Evolutionary conservation across 208 protist species (phyloP).

Genomic region (Acanthamoeba sp.): DNA sequence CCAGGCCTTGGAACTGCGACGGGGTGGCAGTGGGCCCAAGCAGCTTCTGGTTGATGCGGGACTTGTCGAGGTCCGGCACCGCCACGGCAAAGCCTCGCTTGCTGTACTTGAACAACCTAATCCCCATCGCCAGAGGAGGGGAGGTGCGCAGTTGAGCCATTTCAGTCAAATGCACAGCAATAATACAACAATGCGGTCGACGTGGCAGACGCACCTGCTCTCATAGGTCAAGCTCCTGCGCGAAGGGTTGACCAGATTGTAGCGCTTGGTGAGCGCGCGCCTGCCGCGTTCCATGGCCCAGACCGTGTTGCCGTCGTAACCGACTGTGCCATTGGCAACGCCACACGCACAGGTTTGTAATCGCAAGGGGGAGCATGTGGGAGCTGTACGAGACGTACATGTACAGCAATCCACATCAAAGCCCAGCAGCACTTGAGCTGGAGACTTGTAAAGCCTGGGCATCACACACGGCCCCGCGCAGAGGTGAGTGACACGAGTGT

Average conservation of each 20-base stretch:
- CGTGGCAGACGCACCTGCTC: neutral
- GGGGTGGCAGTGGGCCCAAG: slow-evolving; percentile 17
- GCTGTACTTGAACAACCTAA: slow-evolving; percentile 86
- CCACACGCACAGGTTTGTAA: neutral
- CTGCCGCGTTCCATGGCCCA: slow-evolving; percentile 76
- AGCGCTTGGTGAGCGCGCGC: slow-evolving; percentile 61
- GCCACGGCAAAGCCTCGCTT: slow-evolving; percentile 41
- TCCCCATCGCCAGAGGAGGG: neutral
- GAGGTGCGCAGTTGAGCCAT: no score
- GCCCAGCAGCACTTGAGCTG: slow-evolving; percentile 84
- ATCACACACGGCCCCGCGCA: neutral
- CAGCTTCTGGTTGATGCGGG: slow-evolving; percentile 9
- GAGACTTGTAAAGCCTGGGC: slow-evolving; percentile 82
- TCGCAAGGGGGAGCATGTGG: neutral
- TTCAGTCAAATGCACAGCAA: neutral
- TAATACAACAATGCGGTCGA: neutral
- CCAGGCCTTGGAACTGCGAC: slow-evolving; percentile 66
- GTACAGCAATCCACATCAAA: slow-evolving; percentile 88
- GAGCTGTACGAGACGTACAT: no score
- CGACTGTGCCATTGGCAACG: slow-evolving; percentile 66
- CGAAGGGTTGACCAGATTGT: slow-evolving; percentile 81
- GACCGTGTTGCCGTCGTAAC: slow-evolving; percentile 83
- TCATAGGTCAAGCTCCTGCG: slow-evolving; percentile 85
- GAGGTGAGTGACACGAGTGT: neutral
- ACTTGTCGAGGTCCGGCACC: slow-evolving; percentile 58